Percentiles rank a stretch among this genome's conserved stretches.
phyloP scores from a whole-genome alignment of 2,329 filamentous ascomycete species.

The Westerdykella aurantiaca region DNA sequence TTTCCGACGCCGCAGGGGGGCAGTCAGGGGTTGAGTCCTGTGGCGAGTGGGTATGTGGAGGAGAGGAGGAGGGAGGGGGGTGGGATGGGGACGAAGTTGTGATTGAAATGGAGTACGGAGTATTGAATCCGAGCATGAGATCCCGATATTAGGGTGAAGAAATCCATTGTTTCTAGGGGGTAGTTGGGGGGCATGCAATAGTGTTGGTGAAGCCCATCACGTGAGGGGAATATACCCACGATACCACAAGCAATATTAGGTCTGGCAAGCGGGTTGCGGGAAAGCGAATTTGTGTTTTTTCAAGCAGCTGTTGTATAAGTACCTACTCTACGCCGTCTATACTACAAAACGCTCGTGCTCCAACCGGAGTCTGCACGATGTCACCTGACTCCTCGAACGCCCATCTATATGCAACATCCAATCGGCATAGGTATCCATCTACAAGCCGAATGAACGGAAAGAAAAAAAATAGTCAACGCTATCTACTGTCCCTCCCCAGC shows the following conservation, averaged over 20 bases:
- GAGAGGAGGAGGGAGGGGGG: constrained; percentile 19
- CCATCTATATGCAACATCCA: too few relatives aligned
- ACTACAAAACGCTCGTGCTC: not conserved
- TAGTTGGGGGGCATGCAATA: too few relatives aligned
- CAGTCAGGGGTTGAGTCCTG: constrained; percentile 38
- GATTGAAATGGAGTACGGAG: not conserved
- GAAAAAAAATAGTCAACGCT: constrained; percentile 2
- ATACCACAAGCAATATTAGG: too few relatives aligned
- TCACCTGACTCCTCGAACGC: not conserved
- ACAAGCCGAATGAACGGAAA: not conserved
- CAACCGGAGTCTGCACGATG: not conserved
- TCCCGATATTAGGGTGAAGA: too few relatives aligned
- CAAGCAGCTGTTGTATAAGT: too few relatives aligned
- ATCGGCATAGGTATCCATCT: too few relatives aligned
- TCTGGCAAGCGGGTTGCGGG: too few relatives aligned
- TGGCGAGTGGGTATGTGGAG: constrained; percentile 41
- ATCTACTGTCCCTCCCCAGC: constrained; percentile 32
- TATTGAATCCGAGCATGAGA: too few relatives aligned
- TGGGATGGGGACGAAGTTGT: constrained; percentile 1
- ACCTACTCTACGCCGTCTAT: not conserved
- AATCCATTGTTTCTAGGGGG: too few relatives aligned
- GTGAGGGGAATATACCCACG: too few relatives aligned
- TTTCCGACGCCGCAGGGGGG: constrained; percentile 36
- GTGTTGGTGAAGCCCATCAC: too few relatives aligned
- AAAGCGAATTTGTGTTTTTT: too few relatives aligned